phyloP scores from a whole-genome alignment of 2,329 filamentous ascomycete species.

The Amauroascus niger region DNA sequence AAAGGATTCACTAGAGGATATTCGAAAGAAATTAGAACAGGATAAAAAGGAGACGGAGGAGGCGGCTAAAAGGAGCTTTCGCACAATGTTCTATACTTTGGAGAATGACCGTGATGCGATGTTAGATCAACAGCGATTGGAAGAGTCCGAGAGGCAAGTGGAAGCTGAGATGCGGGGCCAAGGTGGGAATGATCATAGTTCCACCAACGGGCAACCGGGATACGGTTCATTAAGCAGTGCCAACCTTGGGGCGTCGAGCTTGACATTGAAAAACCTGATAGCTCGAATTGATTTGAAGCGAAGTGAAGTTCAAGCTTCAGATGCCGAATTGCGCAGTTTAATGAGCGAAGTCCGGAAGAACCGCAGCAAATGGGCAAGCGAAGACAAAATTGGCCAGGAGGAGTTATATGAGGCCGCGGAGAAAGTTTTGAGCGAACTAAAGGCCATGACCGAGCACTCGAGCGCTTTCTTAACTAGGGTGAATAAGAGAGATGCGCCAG shows the following conservation, averaged over 20 bases:
- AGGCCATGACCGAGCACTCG: slow-evolving; percentile 94
- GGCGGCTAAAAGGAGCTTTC: slow-evolving; percentile 78
- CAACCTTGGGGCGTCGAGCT: slow-evolving; percentile 87
- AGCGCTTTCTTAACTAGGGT: slow-evolving; percentile 90
- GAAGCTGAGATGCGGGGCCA: slow-evolving; percentile 82
- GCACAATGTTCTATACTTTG: slow-evolving; percentile 87
- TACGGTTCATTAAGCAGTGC: slow-evolving; percentile 86
- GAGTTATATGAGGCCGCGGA: slow-evolving; percentile 94
- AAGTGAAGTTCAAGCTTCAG: slow-evolving; percentile 78
- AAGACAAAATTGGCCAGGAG: slow-evolving; percentile 94
- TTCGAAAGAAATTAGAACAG: slow-evolving; percentile 85
- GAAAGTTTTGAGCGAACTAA: slow-evolving; percentile 92
- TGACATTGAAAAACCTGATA: slow-evolving; percentile 95
- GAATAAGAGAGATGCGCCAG: slow-evolving; percentile 92
- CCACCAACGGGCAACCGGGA: slow-evolving; percentile 49
- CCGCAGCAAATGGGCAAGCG: slow-evolving; percentile 95
- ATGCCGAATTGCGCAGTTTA: slow-evolving; percentile 79
- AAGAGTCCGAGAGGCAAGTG: slow-evolving; percentile 91
- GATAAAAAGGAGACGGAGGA: slow-evolving; percentile 85
- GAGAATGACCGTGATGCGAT: slow-evolving; percentile 94
- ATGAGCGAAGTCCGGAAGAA: slow-evolving; percentile 99
- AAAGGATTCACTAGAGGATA: slow-evolving; percentile 68
- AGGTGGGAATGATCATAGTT: slow-evolving; percentile 43
- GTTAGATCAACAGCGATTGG: slow-evolving; percentile 92
- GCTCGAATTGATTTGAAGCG: slow-evolving; percentile 90